phyloP scores from a whole-genome alignment of 1,284 basidiomycete genomes.

The Phellinidium pouzarii region DNA sequence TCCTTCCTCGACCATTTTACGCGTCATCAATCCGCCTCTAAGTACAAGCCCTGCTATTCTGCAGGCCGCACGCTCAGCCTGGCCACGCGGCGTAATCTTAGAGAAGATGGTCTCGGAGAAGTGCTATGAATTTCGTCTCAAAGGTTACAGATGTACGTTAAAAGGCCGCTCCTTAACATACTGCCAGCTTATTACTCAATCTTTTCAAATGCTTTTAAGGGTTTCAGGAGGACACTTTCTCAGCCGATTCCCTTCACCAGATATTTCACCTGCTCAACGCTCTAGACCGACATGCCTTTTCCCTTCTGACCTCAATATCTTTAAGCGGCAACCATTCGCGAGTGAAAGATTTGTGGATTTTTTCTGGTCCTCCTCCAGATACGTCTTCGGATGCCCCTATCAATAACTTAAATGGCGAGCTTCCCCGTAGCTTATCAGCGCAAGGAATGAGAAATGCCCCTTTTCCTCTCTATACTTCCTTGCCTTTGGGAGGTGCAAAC shows the following conservation, averaged over 20 bases:
- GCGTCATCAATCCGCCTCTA: conserved; percentile 67
- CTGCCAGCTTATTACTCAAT: conserved; percentile 13
- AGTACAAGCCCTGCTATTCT: conserved; percentile 71
- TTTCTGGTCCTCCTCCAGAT: conserved; percentile 43
- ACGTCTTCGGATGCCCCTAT: conserved; percentile 28
- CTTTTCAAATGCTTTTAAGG: conserved; percentile 34
- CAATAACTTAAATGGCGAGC: conserved; percentile 27
- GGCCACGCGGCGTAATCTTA: conserved; percentile 70
- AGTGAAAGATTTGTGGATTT: conserved; percentile 74
- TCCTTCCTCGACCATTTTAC: conserved; percentile 54
- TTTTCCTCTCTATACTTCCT: conserved; percentile 26
- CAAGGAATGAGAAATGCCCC: conserved; percentile 21
- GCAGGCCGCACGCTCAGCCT: conserved; percentile 67
- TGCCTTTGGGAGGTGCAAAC: conserved; percentile 25
- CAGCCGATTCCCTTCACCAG: conserved; percentile 69
- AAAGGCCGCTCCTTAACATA: conserved; percentile 2
- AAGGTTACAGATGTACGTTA: conserved; percentile 67
- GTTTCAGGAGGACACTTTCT: conserved; percentile 73
- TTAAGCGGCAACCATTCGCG: conserved; percentile 58
- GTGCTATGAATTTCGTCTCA: conserved; percentile 72
- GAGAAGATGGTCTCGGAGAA: conserved; percentile 69
- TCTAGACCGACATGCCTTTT: conserved; percentile 62
- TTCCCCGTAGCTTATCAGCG: conserved; percentile 7
- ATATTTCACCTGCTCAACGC: conserved; percentile 61
- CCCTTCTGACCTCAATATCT: conserved; percentile 60